Evolutionary conservation across 1,284 basidiomycete genomes (phyloP).

Genomic region (Athelia sp.): DNA sequence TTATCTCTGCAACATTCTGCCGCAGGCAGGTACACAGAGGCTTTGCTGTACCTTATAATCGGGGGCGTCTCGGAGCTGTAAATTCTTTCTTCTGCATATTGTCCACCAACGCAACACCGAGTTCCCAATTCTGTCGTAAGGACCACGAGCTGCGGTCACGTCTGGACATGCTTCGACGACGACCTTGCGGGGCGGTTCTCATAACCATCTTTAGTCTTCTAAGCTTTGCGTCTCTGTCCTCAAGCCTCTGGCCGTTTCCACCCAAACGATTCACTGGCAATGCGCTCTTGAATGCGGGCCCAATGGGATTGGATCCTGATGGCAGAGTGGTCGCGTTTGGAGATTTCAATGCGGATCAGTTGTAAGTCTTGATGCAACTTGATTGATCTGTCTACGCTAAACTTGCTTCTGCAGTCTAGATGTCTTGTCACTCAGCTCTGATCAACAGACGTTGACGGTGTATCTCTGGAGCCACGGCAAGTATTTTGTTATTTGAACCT

Average conservation of each 20-base stretch:
- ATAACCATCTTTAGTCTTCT: not conserved
- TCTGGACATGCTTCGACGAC: too few relatives aligned
- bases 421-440: conserved; percentile 67
- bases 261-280: conserved; percentile 86
- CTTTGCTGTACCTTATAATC: too few relatives aligned
- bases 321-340: conserved; percentile 84
- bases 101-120: too few relatives aligned
- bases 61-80: too few relatives aligned
- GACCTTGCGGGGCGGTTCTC: too few relatives aligned
- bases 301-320: conserved; percentile 71
- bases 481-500: conserved; percentile 9
- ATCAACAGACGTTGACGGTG: conserved; percentile 70
- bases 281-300: conserved; percentile 76
- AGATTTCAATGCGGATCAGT: conserved; percentile 94
- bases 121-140: too few relatives aligned
- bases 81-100: too few relatives aligned
- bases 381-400: conserved; percentile 2
- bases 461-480: conserved; percentile 85
- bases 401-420: conserved; percentile 57
- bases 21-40: too few relatives aligned
- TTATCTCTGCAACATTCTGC: too few relatives aligned
- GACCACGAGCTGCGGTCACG: too few relatives aligned
- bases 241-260: conserved; percentile 75
- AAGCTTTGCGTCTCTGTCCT: not conserved
- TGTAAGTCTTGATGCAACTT: conserved; percentile 50